These are phyloP conservation scores for Phytophthora hibernalis DNA, from an alignment of 352 stramenopile species.

Conservation along the genomic window DNA sequence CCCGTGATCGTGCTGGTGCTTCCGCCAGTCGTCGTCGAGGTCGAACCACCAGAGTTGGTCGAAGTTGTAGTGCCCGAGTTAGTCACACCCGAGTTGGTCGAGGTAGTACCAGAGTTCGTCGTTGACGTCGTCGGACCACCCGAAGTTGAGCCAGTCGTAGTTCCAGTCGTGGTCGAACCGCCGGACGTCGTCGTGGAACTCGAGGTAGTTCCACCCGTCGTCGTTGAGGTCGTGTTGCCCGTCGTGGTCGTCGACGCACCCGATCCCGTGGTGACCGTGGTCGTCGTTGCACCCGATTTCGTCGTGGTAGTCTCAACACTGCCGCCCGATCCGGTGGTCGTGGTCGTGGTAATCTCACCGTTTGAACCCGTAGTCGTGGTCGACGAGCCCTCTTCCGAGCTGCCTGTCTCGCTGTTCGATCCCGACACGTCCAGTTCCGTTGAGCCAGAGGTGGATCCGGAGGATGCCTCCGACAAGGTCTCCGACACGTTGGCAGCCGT, in stretches of 20 bases:
- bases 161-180: slow-evolving; percentile 19
- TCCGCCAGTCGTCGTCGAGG: slow-evolving; percentile 2
- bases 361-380: slow-evolving; percentile 21
- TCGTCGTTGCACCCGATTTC: slow-evolving; percentile 7
- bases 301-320: slow-evolving; percentile 18
- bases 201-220: slow-evolving; percentile 13
- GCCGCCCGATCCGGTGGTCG: slow-evolving; percentile 20
- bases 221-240: slow-evolving; percentile 16
- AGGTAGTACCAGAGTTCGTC: slow-evolving; percentile 13
- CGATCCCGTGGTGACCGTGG: slow-evolving; percentile 22
- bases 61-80: slow-evolving; percentile 14
- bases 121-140: slow-evolving; percentile 12
- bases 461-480: slow-evolving; percentile 31
- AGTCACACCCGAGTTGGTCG: slow-evolving; percentile 13
- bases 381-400: slow-evolving; percentile 24
- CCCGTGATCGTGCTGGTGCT: slow-evolving; percentile 18
- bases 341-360: slow-evolving; percentile 23
- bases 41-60: not conserved
- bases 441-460: slow-evolving; percentile 18
- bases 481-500: slow-evolving; percentile 35
- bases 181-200: slow-evolving; percentile 1
- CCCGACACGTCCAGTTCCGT: slow-evolving; percentile 30
- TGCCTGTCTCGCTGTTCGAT: slow-evolving; percentile 21
- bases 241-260: slow-evolving; percentile 21
- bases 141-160: slow-evolving; percentile 12